These are phyloP conservation scores for Peniophora sp. DNA, from an alignment of 1,284 basidiomycete species.

Conservation along the genomic window DNA sequence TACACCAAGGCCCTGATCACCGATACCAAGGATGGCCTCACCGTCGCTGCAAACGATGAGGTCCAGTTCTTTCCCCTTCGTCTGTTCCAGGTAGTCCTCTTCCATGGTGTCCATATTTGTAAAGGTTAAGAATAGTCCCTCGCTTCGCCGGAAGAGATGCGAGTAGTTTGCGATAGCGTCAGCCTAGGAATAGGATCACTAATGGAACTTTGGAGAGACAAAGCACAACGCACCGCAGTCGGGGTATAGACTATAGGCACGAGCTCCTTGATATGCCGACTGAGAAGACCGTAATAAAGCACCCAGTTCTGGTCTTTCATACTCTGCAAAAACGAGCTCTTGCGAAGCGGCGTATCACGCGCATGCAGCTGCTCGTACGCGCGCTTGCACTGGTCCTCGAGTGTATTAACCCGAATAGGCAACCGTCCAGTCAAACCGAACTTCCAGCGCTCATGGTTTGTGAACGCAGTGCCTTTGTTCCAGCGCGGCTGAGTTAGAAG, in stretches of 20 bases:
- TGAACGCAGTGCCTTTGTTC: conserved; percentile 74
- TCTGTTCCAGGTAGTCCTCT: conserved; percentile 63
- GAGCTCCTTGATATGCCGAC: conserved; percentile 60
- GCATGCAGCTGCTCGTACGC: conserved; percentile 60
- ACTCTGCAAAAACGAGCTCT: conserved; percentile 68
- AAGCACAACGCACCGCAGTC: conserved; percentile 38
- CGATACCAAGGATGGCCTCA: conserved; percentile 79
- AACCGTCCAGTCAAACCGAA: conserved; percentile 73
- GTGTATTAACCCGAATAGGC: conserved; percentile 65
- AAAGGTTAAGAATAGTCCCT: conserved; percentile 63
- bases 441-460: conserved; percentile 51
- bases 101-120: conserved; percentile 66
- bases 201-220: not conserved
- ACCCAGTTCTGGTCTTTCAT: conserved; percentile 72
- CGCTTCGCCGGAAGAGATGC: conserved; percentile 70
- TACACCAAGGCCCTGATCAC: conserved; percentile 57
- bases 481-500: conserved; percentile 59
- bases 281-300: conserved; percentile 61
- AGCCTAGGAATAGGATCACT: conserved; percentile 30
- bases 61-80: conserved; percentile 52
- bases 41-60: conserved; percentile 78
- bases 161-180: conserved; percentile 78
- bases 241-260: conserved; percentile 73
- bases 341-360: conserved; percentile 42
- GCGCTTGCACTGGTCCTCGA: conserved; percentile 69